Evolutionary conservation across 2,329 filamentous ascomycete species (phyloP).

Genomic region (Ophiostoma novo-ulmi): DNA sequence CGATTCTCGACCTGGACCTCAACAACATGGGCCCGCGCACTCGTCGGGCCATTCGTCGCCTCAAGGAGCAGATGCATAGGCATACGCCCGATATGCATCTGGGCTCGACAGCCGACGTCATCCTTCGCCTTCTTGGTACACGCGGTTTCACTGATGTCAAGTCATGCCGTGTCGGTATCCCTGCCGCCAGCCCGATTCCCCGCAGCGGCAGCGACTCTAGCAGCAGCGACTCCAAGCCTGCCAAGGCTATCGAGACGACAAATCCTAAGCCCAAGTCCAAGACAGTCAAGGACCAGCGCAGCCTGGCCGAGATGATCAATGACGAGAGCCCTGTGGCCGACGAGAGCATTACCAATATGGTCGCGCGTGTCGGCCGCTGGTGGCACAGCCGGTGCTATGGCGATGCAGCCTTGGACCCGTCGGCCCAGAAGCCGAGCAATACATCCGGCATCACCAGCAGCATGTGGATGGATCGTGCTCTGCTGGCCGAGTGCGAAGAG

Average conservation of each 20-base stretch:
- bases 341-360: constrained; percentile 85
- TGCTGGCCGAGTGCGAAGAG: constrained; percentile 80
- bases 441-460: constrained; percentile 44
- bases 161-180: constrained; percentile 71
- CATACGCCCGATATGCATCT: constrained; percentile 57
- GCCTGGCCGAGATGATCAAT: constrained; percentile 66
- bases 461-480: constrained; percentile 71
- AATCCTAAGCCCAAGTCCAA: constrained; percentile 30
- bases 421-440: constrained; percentile 11
- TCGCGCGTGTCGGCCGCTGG: constrained; percentile 88
- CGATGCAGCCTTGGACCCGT: constrained; percentile 48
- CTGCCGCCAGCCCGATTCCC: constrained; percentile 53
- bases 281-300: constrained; percentile 43
- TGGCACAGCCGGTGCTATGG: constrained; percentile 97
- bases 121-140: constrained; percentile 62
- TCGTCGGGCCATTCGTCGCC: constrained; percentile 60
- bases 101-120: constrained; percentile 53
- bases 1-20: constrained; percentile 72
- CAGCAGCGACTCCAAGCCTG: not conserved
- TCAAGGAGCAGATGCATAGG: constrained; percentile 66
- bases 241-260: not conserved
- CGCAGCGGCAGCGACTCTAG: constrained; percentile 26
- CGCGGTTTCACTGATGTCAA: constrained; percentile 69
- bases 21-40: constrained; percentile 74
- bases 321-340: constrained; percentile 67